These are phyloP conservation scores for Endoconidiophora laricicola DNA, from an alignment of 2,329 filamentous ascomycete genomes.

Conservation along the genomic window DNA sequence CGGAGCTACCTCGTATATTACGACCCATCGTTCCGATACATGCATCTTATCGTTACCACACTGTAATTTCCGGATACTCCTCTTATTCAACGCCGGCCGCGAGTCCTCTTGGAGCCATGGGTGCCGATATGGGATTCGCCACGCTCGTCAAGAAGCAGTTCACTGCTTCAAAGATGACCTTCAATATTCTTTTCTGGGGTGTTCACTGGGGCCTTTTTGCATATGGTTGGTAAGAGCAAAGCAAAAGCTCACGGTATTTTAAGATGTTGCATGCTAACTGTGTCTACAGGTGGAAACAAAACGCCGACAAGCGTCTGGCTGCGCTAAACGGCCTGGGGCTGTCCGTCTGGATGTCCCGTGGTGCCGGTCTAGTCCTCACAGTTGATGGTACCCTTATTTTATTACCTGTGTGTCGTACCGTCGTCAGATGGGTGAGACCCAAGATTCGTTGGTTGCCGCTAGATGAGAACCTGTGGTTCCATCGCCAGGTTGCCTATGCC, in stretches of 20 bases:
- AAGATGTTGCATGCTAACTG: constrained; percentile 15
- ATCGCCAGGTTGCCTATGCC: constrained; percentile 82
- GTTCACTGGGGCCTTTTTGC: constrained; percentile 64
- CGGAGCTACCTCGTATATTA: too few relatives aligned
- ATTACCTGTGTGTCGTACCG: constrained; percentile 83
- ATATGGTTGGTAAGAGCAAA: constrained; percentile 56
- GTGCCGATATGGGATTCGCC: constrained; percentile 25
- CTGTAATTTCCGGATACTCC: background rate
- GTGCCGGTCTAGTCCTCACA: constrained; percentile 71
- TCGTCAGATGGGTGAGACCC: constrained; percentile 69
- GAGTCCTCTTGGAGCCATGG: constrained; percentile 19
- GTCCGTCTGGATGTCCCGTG: constrained; percentile 93
- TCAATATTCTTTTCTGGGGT: constrained; percentile 68
- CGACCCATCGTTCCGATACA: too few relatives aligned
- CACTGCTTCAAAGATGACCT: constrained; percentile 53
- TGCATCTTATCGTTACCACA: background rate
- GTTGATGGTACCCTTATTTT: constrained; percentile 80
- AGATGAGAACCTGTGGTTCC: constrained; percentile 96
- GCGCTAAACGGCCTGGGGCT: constrained; percentile 65
- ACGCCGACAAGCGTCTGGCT: constrained; percentile 46
- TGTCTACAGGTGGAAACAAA: constrained; percentile 61
- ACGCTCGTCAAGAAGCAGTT: constrained; percentile 46
- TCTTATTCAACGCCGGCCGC: too few relatives aligned
- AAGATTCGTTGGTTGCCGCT: constrained; percentile 78
- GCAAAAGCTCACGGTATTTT: background rate